Evolutionary conservation across 176 grass and related monocot genomes (phyloP).

Genomic region (Avena sativa): DNA sequence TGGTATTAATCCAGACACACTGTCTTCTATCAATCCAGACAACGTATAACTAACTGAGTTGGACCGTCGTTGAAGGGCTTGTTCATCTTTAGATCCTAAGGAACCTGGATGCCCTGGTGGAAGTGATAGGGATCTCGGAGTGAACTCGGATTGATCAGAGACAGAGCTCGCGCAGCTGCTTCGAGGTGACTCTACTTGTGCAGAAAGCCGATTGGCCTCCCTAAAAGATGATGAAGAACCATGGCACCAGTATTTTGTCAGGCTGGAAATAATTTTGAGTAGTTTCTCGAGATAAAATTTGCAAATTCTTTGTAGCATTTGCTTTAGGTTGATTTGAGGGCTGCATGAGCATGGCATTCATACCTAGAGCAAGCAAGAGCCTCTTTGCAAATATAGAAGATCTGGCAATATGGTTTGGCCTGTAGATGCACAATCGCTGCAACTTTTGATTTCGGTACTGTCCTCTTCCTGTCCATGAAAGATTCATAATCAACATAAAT

Average conservation of each 20-base stretch:
- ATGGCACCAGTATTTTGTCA: conserved; percentile 13
- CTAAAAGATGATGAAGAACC: conserved; percentile 34
- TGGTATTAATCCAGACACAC: background rate
- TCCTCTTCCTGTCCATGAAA: conserved; percentile 55
- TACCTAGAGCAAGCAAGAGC: conserved; percentile 69
- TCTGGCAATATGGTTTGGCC: conserved; percentile 59
- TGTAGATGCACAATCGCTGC: conserved; percentile 57
- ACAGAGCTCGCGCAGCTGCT: conserved; percentile 45
- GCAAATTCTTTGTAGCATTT: background rate
- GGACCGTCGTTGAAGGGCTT: conserved; percentile 27
- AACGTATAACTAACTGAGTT: conserved; percentile 30
- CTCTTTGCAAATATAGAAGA: conserved; percentile 70
- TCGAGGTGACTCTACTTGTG: conserved; percentile 35
- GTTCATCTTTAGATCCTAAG: conserved; percentile 20
- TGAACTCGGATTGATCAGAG: conserved; percentile 21
- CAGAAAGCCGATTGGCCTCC: conserved; percentile 34
- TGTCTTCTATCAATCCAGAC: background rate
- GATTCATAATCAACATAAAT: background rate
- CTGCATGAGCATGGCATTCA: background rate
- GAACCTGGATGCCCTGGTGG: conserved; percentile 36
- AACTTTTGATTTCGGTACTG: conserved; percentile 64
- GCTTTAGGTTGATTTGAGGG: background rate
- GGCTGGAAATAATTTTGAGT: background rate
- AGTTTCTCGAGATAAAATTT: conserved; percentile 5
- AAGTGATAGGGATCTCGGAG: conserved; percentile 42